phyloP scores from a whole-genome alignment of 345 rosid species.

The Sisymbrium altissimum region DNA sequence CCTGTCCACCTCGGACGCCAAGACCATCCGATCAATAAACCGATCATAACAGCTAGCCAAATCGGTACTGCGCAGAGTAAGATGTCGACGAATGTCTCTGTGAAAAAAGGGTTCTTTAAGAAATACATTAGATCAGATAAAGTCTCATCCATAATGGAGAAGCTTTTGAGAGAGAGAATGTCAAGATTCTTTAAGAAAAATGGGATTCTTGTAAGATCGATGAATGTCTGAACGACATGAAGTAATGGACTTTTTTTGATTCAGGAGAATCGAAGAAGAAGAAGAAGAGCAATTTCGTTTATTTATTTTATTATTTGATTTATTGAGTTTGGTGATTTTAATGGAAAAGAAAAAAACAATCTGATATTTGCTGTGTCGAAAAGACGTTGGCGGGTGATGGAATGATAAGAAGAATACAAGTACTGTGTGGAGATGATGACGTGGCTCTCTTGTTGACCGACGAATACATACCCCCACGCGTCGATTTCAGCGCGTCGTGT shows the following conservation, averaged over 20 bases:
- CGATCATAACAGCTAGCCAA: constrained; percentile 97
- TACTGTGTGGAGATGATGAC: constrained; percentile 9
- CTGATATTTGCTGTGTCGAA: constrained; percentile 16
- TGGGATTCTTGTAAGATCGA: background rate
- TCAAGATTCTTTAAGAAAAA: constrained; percentile 20
- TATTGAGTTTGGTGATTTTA: constrained; percentile 11
- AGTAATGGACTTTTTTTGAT: background rate
- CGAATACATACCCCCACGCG: constrained; percentile 4
- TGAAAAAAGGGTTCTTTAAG: constrained; percentile 58
- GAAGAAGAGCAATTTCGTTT: background rate
- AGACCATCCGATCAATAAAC: constrained; percentile 93
- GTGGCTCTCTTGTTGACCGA: constrained; percentile 23
- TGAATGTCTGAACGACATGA: background rate
- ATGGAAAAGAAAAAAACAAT: background rate
- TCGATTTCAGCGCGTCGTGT: constrained; percentile 6
- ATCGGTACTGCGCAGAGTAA: constrained; percentile 94
- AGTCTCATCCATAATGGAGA: constrained; percentile 44
- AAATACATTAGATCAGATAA: constrained; percentile 67
- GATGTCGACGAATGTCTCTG: constrained; percentile 94
- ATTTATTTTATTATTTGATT: background rate
- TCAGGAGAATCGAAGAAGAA: constrained; percentile 15
- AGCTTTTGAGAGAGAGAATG: background rate
- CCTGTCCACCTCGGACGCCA: constrained; percentile 99
- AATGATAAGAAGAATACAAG: background rate
- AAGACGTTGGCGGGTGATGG: constrained; percentile 18